A percentile compares a stretch with the other conserved stretches of the same genome.
These are phyloP conservation scores for Akebia trifoliata DNA, from an alignment of 164 flowering plant species.

Conservation along the genomic window DNA sequence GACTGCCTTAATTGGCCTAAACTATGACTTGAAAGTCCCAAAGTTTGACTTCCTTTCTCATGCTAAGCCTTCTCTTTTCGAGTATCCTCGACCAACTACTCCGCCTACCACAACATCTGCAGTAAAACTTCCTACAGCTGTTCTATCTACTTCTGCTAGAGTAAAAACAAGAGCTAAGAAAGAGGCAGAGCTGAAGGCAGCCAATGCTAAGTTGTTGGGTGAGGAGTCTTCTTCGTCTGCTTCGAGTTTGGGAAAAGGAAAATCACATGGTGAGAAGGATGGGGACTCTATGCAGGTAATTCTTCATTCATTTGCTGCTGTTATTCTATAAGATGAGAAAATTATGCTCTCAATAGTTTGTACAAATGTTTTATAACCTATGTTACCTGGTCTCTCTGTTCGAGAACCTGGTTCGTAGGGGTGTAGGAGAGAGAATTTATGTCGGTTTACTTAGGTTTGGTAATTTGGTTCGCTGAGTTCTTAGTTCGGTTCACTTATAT, in stretches of 20 bases:
- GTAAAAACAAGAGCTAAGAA: slow-evolving; percentile 96
- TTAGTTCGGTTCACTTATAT: too few relatives aligned
- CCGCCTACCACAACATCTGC: slow-evolving; percentile 77
- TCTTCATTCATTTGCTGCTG: not conserved
- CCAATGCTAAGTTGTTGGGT: slow-evolving; percentile 42
- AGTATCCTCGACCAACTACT: slow-evolving; percentile 88
- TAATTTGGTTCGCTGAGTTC: too few relatives aligned
- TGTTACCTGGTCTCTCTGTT: too few relatives aligned
- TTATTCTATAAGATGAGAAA: too few relatives aligned
- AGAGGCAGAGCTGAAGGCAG: slow-evolving; percentile 85
- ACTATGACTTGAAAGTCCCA: slow-evolving; percentile 90
- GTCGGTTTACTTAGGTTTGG: too few relatives aligned
- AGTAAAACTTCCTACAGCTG: slow-evolving; percentile 88
- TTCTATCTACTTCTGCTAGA: slow-evolving; percentile 86
- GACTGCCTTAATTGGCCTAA: slow-evolving; percentile 90
- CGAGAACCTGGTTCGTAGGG: too few relatives aligned
- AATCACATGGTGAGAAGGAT: slow-evolving; percentile 62
- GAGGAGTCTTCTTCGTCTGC: slow-evolving; percentile 40
- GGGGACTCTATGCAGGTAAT: slow-evolving; percentile 91
- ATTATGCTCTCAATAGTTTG: too few relatives aligned
- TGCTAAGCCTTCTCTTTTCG: slow-evolving; percentile 94
- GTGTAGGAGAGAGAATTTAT: too few relatives aligned
- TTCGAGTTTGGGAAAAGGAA: slow-evolving; percentile 51
- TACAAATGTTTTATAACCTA: not conserved
- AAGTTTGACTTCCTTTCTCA: slow-evolving; percentile 87